Evolutionary conservation across 495 filamentous ascomycete genomes (phyloP), one percentile per base, ranked within the genome.

Genomic region (Aspergillus mulundensis): DNA sequence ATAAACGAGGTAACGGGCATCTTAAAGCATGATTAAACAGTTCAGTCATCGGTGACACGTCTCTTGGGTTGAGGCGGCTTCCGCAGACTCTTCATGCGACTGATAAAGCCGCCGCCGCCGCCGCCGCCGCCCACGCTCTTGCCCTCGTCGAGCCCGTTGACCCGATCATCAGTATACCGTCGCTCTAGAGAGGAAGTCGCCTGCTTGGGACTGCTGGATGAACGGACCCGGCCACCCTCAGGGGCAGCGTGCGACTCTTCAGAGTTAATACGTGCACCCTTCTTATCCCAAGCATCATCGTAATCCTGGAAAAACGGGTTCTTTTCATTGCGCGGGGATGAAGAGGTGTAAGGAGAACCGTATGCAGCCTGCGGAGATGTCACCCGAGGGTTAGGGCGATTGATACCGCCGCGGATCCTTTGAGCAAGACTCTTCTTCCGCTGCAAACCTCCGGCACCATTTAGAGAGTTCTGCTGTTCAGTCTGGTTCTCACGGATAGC

Each of bases 361-460:
- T 66, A 73, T 5, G 82, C 79, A 74, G 76, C 67, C 74, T 83
- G 51, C 63, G 84, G 59, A 76, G 70, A 81, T 18, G 76, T 76
- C 1, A 80, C 69, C 1, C 81, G 74, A 47, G 74, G 72, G 61
- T 71, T 76, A 1, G 81, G 76, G 28, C 79, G 73, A 6, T 81
- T 75, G 53, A 76, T 87, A 55, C 89, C 86, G 39, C 84, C 84
- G 45, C 86, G 81, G 64, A 95, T 84, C 51, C 88, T 85, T 61
- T 96, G 91, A 0, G 91, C 94, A 49, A 99, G 76, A 38, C 90
- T 96, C 74, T 95, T 95, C 81, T 96, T 97, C 34, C 95, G 84
- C 57, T 82, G 80, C 19, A 99, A 71, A 42, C 91, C 91, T 14
- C 84, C 85, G 43, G 47, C 28, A 18, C 39, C 15, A 44, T 36